Conservation (phyloP, 495 filamentous ascomycete species). For the Hyphodiscus hymeniophilus region DNA sequence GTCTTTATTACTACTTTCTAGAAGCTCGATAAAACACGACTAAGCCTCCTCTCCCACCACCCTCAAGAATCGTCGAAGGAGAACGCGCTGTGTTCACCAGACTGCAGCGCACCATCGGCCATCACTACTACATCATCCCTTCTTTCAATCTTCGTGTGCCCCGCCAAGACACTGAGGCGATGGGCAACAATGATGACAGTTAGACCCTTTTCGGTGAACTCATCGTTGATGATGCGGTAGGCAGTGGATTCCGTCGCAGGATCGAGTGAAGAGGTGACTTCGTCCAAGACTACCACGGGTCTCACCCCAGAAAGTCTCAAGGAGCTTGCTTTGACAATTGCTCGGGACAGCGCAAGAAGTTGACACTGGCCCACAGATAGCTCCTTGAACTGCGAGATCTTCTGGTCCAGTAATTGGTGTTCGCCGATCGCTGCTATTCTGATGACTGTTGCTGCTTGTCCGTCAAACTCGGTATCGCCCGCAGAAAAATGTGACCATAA, state of each 20-base stretch:
- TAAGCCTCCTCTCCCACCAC: too few relatives aligned
- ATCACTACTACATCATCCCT: slow-evolving; percentile 26
- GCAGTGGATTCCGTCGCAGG: slow-evolving; percentile 49
- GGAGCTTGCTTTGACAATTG: slow-evolving; percentile 22
- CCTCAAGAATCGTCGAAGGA: too few relatives aligned
- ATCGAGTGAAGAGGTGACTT: slow-evolving; percentile 39
- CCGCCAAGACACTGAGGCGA: slow-evolving; percentile 24
- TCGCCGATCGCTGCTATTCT: not conserved
- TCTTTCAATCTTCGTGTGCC: slow-evolving; percentile 15
- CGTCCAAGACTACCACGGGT: slow-evolving; percentile 27
- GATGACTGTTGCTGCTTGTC: not conserved
- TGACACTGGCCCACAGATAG: slow-evolving; percentile 57
- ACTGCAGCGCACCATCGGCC: slow-evolving; percentile 21
- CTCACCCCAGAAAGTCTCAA: not conserved
- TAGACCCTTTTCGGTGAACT: slow-evolving; percentile 38
- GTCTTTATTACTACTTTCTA: too few relatives aligned
- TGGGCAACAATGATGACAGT: slow-evolving; percentile 54
- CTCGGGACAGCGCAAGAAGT: slow-evolving; percentile 56
- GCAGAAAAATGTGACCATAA: slow-evolving; percentile 26
- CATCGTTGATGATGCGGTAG: slow-evolving; percentile 46
- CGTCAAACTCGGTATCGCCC: slow-evolving; percentile 30
- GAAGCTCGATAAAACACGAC: too few relatives aligned
- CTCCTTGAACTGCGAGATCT: slow-evolving; percentile 25
- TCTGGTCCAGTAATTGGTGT: not conserved
- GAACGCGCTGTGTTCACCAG: too few relatives aligned